phyloP scores from a whole-genome alignment of 208 protist species.

The Leishmania aethiopica region DNA sequence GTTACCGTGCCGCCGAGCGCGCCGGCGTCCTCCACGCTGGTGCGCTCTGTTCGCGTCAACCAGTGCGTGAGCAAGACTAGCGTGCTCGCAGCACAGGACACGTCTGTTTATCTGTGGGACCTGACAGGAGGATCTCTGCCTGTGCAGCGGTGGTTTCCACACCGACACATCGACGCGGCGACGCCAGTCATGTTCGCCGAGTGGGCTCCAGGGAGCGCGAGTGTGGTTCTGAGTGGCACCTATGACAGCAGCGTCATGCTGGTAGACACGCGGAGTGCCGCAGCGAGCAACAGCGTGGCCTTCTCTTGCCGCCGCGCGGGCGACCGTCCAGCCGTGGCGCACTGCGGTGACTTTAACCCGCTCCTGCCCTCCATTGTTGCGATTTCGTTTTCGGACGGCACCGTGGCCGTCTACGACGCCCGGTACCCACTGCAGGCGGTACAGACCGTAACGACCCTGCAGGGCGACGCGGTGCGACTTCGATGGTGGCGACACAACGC shows the following conservation, averaged over 20 bases:
- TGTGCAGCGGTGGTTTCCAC: conserved; percentile 56
- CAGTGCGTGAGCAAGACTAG: conserved; percentile 28
- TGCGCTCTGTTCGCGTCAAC: conserved; percentile 68
- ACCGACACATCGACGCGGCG: conserved; percentile 29
- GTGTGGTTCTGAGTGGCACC: conserved; percentile 71
- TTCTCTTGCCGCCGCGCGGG: conserved; percentile 10
- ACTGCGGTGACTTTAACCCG: conserved; percentile 69
- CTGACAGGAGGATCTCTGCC: conserved; percentile 44
- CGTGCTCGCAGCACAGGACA: conserved; percentile 49
- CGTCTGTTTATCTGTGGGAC: conserved; percentile 74
- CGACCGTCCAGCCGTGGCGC: conserved; percentile 41
- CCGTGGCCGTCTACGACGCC: conserved; percentile 76
- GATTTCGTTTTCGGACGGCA: conserved; percentile 67
- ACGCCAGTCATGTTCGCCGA: conserved; percentile 64
- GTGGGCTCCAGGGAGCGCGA: conserved; percentile 66
- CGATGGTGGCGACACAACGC: conserved; percentile 70
- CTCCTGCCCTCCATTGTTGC: conserved; percentile 69
- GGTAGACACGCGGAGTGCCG: conserved; percentile 48
- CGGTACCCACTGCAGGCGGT: conserved; percentile 59
- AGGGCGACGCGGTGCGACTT: conserved; percentile 72
- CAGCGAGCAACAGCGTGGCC: conserved; percentile 24
- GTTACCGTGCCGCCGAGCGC: conserved; percentile 60
- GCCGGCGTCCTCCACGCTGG: conserved; percentile 60
- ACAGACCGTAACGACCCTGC: conserved; percentile 62
- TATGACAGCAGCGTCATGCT: conserved; percentile 73